phyloP scores from a whole-genome alignment of 1,284 basidiomycete genomes.

The Mixia osmundae region DNA sequence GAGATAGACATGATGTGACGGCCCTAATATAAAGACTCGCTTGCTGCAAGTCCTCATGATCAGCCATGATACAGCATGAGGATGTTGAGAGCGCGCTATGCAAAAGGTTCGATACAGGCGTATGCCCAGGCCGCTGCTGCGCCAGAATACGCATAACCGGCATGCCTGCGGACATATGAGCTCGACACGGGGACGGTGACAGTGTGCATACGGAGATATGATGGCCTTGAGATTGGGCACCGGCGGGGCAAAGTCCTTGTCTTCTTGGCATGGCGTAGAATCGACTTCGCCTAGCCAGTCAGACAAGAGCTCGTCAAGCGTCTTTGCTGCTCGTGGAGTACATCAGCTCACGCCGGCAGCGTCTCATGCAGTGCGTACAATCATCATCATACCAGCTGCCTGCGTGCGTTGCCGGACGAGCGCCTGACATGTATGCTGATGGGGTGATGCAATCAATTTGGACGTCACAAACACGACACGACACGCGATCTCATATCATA shows the following conservation, averaged over 20 bases:
- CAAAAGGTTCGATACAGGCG: constrained; percentile 50
- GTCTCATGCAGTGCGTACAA: neutral
- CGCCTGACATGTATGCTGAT: neutral
- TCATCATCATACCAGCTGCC: constrained; percentile 2
- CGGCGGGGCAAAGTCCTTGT: constrained; percentile 29
- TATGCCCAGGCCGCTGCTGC: constrained; percentile 90
- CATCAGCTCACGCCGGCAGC: neutral
- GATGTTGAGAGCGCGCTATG: constrained; percentile 36
- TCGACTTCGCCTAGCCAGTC: neutral
- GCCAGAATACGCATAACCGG: constrained; percentile 87
- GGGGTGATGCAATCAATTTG: neutral
- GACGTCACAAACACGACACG: no score
- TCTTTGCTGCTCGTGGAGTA: neutral
- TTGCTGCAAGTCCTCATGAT: constrained; percentile 34
- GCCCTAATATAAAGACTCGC: constrained; percentile 80
- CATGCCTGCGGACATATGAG: constrained; percentile 39
- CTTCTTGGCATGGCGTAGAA: neutral
- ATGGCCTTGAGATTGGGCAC: constrained; percentile 57
- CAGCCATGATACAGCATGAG: constrained; percentile 2
- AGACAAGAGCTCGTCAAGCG: neutral
- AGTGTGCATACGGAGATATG: constrained; percentile 54
- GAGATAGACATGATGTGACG: constrained; percentile 79
- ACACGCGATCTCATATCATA: no score
- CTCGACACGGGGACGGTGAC: neutral
- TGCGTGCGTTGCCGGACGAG: constrained; percentile 1